phyloP scores from a whole-genome alignment of 2,329 filamentous ascomycete species.

The Fusarium sp. region DNA sequence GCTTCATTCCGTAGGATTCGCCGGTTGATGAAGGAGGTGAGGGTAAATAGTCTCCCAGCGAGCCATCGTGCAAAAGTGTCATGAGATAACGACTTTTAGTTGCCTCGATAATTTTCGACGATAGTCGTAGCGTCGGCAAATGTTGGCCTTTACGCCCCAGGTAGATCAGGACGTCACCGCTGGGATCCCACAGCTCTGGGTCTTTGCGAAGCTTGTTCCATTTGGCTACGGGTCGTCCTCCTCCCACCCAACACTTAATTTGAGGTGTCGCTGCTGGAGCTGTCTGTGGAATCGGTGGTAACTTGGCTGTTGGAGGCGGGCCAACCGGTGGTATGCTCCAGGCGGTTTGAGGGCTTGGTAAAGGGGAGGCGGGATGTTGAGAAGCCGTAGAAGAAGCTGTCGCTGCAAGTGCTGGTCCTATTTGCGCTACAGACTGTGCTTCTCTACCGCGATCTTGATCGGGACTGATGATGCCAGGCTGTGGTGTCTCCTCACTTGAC shows the following conservation, averaged over 20 bases:
- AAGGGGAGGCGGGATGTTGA: conserved; percentile 28
- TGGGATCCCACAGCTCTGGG: conserved; percentile 68
- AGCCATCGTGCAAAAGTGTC: conserved; percentile 62
- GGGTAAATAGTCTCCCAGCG: conserved; percentile 53
- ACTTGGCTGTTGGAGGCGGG: conserved; percentile 55
- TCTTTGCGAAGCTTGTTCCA: conserved; percentile 69
- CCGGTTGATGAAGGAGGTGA: conserved; percentile 54
- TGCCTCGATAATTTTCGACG: conserved; percentile 66
- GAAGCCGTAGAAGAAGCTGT: conserved; percentile 28
- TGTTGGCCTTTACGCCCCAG: conserved; percentile 59
- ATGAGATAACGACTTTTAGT: conserved; percentile 65
- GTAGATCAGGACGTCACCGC: conserved; percentile 68
- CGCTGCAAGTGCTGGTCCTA: conserved; percentile 18
- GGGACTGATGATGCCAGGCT: conserved; percentile 17
- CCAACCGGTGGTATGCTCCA: conserved; percentile 35
- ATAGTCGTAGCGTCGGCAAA: conserved; percentile 63
- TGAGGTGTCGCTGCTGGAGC: conserved; percentile 42
- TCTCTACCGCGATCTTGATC: conserved; percentile 29
- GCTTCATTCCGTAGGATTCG: conserved; percentile 52
- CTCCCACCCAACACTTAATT: conserved; percentile 64
- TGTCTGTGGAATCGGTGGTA: conserved; percentile 53
- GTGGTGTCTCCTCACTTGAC: conserved; percentile 36
- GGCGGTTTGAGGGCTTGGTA: conserved; percentile 32
- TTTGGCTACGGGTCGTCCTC: conserved; percentile 57
- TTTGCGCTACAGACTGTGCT: conserved; percentile 12